Evolutionary conservation across 768 basidiomycete genomes (phyloP).

Genomic region (Hebeloma cylindrosporum): DNA sequence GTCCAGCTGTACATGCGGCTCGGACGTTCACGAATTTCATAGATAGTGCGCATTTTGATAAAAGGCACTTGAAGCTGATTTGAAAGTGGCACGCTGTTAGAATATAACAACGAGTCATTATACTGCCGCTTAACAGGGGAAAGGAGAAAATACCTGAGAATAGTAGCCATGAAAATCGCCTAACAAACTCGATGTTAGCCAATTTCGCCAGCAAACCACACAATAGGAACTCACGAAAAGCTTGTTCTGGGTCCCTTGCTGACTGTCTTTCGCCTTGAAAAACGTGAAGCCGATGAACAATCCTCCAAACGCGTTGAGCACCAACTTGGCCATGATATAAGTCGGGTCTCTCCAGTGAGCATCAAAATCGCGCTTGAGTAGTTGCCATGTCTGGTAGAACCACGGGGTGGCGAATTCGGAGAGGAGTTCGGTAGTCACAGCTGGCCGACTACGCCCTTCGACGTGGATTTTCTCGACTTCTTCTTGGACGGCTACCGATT

Average conservation of each 20-base stretch:
- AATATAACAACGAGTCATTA: neutral
- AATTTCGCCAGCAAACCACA: slow-evolving; percentile 3
- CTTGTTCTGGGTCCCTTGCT: slow-evolving; percentile 64
- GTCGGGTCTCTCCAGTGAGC: slow-evolving; percentile 59
- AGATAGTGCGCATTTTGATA: slow-evolving; percentile 57
- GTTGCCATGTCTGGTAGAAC: slow-evolving; percentile 44
- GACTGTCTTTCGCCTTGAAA: slow-evolving; percentile 51
- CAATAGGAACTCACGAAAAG: slow-evolving; percentile 49
- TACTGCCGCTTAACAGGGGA: neutral
- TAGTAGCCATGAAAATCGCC: slow-evolving; percentile 58
- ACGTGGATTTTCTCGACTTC: slow-evolving; percentile 49
- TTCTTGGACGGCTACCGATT: slow-evolving; percentile 33
- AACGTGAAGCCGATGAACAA: slow-evolving; percentile 66
- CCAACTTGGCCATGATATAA: slow-evolving; percentile 59
- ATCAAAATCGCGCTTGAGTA: slow-evolving; percentile 44
- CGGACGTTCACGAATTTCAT: slow-evolving; percentile 67
- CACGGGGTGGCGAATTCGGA: slow-evolving; percentile 55
- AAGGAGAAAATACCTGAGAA: slow-evolving; percentile 27
- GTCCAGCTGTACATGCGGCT: slow-evolving; percentile 68
- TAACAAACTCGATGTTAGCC: slow-evolving; percentile 17
- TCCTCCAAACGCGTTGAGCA: slow-evolving; percentile 52
- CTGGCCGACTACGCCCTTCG: slow-evolving; percentile 43
- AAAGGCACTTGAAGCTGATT: slow-evolving; percentile 67
- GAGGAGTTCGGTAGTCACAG: slow-evolving; percentile 36
- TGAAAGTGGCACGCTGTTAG: slow-evolving; percentile 50